Base-by-base conservation (phyloP, 73 alveolate genomes). In the Stentor coeruleus region DNA sequence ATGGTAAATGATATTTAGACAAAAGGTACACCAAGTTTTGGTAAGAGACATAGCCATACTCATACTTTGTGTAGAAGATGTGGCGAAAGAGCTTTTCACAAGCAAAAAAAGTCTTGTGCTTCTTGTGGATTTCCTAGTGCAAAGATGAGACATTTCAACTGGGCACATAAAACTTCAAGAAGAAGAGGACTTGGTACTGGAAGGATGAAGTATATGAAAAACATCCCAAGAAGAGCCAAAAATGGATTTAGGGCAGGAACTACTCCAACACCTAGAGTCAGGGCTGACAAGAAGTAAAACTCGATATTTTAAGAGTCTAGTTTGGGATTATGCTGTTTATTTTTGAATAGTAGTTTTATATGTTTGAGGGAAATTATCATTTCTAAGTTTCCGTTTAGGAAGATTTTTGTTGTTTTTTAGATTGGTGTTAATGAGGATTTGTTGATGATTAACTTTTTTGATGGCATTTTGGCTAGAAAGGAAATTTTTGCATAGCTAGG, bases 221-320 rank as follows among this genome's bases (percentile, higher is more conserved):
- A 87, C 73, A 85, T 92, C 59, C 82, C 89, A 58, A 90, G 96
- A 90, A 90, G 97, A 90, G 93, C 93, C 73, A 92, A 92, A 92
- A 92, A 92, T 85, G 97, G 97, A 58, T 92, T 90, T 93, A 92
- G 97, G 90, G 93, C 92, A 39, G 94, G 94, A 33, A 89, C 95
- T 66, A 39, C 74, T 59, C 92, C 95, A 82, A 33, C 57, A 58
- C 90, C 95, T 39, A 84, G 77, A 77, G 89, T 84, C 81, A 39
- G 58, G 76, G 85, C 85, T n/a, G n/a, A n/a, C 72, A 55, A 55
- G n/a, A 55, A 55, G n/a, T 55, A n/a, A 55, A n/a, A 55, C 15
- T 55, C n/a, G 15, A 55, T 55, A n/a, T 55, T 55, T 15, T 15
- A 55, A 55, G 15, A 55, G 72, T 55, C 15, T n/a, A 55, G 15